These are phyloP conservation scores for Clarireedia monteithiana DNA, from an alignment of 2,329 filamentous ascomycete species.

Conservation along the genomic window DNA sequence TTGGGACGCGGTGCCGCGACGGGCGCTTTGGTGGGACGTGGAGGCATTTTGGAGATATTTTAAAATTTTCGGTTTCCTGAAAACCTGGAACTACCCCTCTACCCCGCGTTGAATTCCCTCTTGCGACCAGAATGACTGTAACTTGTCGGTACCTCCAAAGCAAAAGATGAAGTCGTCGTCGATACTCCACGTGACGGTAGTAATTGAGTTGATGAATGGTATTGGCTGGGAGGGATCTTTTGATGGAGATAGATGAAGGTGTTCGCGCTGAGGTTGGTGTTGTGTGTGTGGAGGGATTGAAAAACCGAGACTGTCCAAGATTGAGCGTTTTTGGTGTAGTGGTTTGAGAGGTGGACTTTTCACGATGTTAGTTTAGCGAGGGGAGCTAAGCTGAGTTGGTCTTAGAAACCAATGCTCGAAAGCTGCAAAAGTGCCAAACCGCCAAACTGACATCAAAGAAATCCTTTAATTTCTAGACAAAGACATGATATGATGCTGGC, in stretches of 20 bases:
- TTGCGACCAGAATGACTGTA: neutral
- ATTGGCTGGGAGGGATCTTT: neutral
- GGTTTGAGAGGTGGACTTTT: neutral
- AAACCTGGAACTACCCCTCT: neutral
- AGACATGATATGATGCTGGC: no score
- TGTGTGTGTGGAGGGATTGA: neutral
- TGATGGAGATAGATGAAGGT: neutral
- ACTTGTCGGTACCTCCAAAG: neutral
- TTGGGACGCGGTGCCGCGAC: slow-evolving; percentile 9
- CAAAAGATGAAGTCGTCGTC: neutral
- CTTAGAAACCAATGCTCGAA: no score
- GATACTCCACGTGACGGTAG: slow-evolving; percentile 3
- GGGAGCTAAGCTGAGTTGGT: no score
- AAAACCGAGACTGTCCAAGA: neutral
- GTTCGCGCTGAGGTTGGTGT: slow-evolving; percentile 4
- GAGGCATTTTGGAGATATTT: neutral
- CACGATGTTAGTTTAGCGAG: no score
- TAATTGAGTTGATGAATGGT: neutral
- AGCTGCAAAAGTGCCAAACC: no score
- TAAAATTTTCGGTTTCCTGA: neutral
- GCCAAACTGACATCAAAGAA: no score
- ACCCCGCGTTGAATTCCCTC: slow-evolving; percentile 9
- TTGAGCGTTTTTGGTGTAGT: neutral
- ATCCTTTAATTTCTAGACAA: no score
- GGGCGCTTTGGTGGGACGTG: slow-evolving; percentile 1